Base-by-base conservation (phyloP, 148 eudicot species). In the Persicaria tinctoria region DNA sequence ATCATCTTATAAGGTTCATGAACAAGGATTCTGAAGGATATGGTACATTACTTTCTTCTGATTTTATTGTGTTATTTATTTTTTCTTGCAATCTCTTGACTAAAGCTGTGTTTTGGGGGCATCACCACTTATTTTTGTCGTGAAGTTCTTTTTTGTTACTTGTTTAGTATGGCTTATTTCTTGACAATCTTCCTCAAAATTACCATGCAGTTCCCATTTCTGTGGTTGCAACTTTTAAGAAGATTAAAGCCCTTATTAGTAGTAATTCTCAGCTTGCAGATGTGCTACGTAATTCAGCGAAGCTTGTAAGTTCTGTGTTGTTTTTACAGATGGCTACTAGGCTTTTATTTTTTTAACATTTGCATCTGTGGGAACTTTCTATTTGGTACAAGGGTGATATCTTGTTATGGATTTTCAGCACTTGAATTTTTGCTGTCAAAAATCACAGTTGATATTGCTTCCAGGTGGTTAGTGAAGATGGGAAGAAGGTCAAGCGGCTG, bases 401-500 rank as follows among this genome's bases (percentile, higher is more conserved):
- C 38, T 32, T 63, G n/a, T 32, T 45, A 63, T 8, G 46, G n/a
- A 38, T 63, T 63, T 32, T 1, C 12, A 63, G 69, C 7, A 32
- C 23, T 8, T 63, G n/a, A 63, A 32, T 13, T 6, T 27, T 63
- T 32, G 32, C 69, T 63, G 69, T 12, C 46, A 23, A 23, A 63
- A 12, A 12, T 63, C 46, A 32, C 38, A 13, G 62, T 16, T 56
- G 62, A 14, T 13, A 56, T 56, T 18, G 4, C 64, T 72, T 53
- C 20, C 80, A 95, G 99, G 91, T 86, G 76, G 97, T 95, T 80
- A 95, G 94, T 86, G 97, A 92, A 62, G 99, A 95, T 83, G 97
- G 97, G 72, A 92, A 89, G 82, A 95, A 92, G 81, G 97, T 95
- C 73, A 89, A 79, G 81, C 97, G 99, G 32, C 75, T 76, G 74